Percentiles rank a stretch among this genome's conserved stretches.
Evolutionary conservation across 108 stramenopile species (phyloP).

Genomic region (Pseudonitzschia delicatissima): DNA sequence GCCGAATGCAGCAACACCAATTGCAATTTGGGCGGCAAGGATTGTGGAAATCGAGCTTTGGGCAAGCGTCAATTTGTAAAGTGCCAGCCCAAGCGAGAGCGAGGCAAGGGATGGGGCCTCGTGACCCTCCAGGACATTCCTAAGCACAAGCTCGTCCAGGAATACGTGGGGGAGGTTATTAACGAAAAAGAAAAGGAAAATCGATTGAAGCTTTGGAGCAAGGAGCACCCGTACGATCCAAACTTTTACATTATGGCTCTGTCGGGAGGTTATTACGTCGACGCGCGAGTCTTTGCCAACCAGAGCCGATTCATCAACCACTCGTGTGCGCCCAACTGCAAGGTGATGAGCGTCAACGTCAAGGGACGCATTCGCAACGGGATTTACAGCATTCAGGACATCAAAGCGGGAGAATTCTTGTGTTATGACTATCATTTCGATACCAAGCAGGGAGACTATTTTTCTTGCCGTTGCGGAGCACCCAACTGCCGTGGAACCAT

Average conservation of each 20-base stretch:
- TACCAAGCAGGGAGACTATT: conserved; percentile 60
- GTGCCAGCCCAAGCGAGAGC: conserved; percentile 75
- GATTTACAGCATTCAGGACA: conserved; percentile 73
- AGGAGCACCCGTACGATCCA: conserved; percentile 87
- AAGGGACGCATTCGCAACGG: conserved; percentile 81
- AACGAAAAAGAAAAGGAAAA: conserved; percentile 70
- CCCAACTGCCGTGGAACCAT: conserved; percentile 80
- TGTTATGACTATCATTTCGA: conserved; percentile 93
- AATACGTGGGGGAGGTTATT: conserved; percentile 92
- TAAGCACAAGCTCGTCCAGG: conserved; percentile 74
- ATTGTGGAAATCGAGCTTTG: conserved; percentile 85
- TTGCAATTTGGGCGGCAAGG: conserved; percentile 62
- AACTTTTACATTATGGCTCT: conserved; percentile 95
- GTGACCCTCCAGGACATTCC: conserved; percentile 62
- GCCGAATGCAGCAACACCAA: conserved; percentile 85
- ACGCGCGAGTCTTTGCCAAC: conserved; percentile 85
- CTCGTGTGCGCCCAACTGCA: conserved; percentile 92
- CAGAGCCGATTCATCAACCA: conserved; percentile 93
- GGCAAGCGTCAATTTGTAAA: conserved; percentile 54
- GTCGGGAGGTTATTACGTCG: conserved; percentile 80
- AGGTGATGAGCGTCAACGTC: conserved; percentile 78
- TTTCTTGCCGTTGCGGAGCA: conserved; percentile 73
- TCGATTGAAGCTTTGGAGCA: conserved; percentile 65
- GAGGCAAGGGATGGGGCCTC: conserved; percentile 90
- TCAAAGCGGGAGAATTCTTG: conserved; percentile 77